Base-by-base conservation (phyloP, 228 moss, liverwort and hornwort species). In the Sphagnum magellanicum region DNA sequence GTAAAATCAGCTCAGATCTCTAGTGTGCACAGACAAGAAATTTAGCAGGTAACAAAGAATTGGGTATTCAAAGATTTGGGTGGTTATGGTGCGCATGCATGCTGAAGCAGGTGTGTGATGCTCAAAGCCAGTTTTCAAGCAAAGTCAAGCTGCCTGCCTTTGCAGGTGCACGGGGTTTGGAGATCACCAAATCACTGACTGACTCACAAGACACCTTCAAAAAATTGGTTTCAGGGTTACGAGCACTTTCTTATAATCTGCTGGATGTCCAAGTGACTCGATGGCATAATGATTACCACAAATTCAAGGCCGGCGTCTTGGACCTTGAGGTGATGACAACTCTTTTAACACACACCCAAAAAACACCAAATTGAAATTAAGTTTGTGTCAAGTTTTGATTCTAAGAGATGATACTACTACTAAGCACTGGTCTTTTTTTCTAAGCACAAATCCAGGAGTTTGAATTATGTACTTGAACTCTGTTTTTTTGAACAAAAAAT, bases 231-330 rank as follows among this genome's bases (percentile, higher is more conserved):
- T 49, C 64, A n/a, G 72, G 77, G 72, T 69, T 92, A 69, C 48
- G 74, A 4, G 77, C 79, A 1, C 78, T 92, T 14, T 84, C 92
- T 6, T 92, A 92, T 50, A 88, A 90, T 67, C 79, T 92, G 0
- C 77, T 92, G 16, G 88, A 92, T 74, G 90, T 92, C 5, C 90
- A 90, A 67, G 74, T 92, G 49, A 92, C 88, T 48, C 71, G 82
- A 53, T 92, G 92, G 92, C 84, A 92, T 67, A 84, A 79, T 71
- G 92, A 92, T 65, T 92, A 84, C 65, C 83, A 90, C 73, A 86
- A 88, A 65, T 90, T 90, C 59, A 92, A 88, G 69, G 88, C 75
- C 67, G 72, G 79, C 17, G 78, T 84, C 4, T 70, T 79, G 10
- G 86, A 90, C 55, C 74, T 92, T 11, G 92, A 92, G 88, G 89